Evolutionary conservation across 2,329 filamentous ascomycete species (phyloP), one percentile per base, ranked within the genome.

Genomic region (Aureobasidium melanogenum): DNA sequence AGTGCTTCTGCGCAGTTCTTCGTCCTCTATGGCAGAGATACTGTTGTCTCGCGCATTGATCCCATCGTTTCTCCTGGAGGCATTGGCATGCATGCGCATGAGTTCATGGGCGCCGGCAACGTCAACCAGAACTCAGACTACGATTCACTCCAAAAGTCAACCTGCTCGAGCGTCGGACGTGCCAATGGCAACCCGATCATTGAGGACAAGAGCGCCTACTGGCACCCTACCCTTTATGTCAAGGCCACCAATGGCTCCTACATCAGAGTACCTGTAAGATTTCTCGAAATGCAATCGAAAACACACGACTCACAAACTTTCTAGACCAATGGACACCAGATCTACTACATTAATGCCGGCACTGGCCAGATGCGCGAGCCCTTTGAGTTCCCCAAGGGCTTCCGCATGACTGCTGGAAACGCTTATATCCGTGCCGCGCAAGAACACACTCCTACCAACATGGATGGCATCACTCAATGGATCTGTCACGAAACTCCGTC

Each of bases 121-220:
- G 91, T 92, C 68, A 77, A 81, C 65, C 75, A 84, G 64, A 80
- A 75, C 61, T 84, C 87, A 69, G 84, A 81, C 26, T 88, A 84
- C 67, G 76, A 82, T 60, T 77, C 80, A 47, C 78, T 89, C 26
- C 69, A 75, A 63, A 72, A 80, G 63, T 89, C 87, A 36, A 78
- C 81, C 39, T 93, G 69, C 63, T 68, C 66, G 32, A 68, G 67
- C 12, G 63, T 70, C n/a, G 66, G 65, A 24, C 62, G 61, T 56
- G 67, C 68, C 14, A 60, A 62, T 39, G 65, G 65, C 36, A 61
- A 65, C 14, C 62, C 64, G 7, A 68, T 67, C 41, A 83, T 80
- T 66, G 83, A 82, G 57, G 88, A 91, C 74, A 80, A 84, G 71
- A 88, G 82, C 67, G 87, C 87, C 73, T 92, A 93, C 78, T 92